phyloP scores from a whole-genome alignment of 192 early-diverging fungal genomes.

The Coemansia sp. region DNA sequence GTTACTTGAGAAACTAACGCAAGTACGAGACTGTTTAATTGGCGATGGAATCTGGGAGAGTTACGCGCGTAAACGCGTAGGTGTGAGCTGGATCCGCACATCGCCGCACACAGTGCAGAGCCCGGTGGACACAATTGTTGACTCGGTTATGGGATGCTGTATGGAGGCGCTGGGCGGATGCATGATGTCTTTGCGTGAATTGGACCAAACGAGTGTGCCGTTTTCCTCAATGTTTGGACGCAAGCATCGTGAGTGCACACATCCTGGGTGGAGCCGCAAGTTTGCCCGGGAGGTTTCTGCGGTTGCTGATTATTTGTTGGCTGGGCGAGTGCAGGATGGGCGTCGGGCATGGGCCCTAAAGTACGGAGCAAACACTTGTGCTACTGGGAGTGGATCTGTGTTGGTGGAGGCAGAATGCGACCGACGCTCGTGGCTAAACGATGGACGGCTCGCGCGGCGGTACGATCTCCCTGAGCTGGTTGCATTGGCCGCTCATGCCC shows the following conservation, averaged over 20 bases:
- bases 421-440: constrained; percentile 17
- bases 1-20: constrained; percentile 30
- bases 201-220: constrained; percentile 11
- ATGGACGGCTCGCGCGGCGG: constrained; percentile 28
- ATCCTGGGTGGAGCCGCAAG: constrained; percentile 52
- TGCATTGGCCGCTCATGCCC: constrained; percentile 24
- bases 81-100: constrained; percentile 38
- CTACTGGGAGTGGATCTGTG: not conserved
- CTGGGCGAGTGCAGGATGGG: not conserved
- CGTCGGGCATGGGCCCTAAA: not conserved
- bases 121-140: constrained; percentile 36
- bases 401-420: not conserved
- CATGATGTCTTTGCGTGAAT: constrained; percentile 17
- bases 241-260: constrained; percentile 29
- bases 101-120: not conserved
- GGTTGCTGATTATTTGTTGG: constrained; percentile 21
- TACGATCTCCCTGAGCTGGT: constrained; percentile 50
- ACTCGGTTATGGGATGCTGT: constrained; percentile 29
- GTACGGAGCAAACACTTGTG: not conserved
- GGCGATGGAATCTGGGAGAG: constrained; percentile 54
- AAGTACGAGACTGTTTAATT: constrained; percentile 38
- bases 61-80: constrained; percentile 49
- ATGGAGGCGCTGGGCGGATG: constrained; percentile 48
- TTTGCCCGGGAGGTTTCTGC: constrained; percentile 51
- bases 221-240: constrained; percentile 19